phyloP scores from a whole-genome alignment of 1,284 basidiomycete species.

The Bondarzewia mesenterica region DNA sequence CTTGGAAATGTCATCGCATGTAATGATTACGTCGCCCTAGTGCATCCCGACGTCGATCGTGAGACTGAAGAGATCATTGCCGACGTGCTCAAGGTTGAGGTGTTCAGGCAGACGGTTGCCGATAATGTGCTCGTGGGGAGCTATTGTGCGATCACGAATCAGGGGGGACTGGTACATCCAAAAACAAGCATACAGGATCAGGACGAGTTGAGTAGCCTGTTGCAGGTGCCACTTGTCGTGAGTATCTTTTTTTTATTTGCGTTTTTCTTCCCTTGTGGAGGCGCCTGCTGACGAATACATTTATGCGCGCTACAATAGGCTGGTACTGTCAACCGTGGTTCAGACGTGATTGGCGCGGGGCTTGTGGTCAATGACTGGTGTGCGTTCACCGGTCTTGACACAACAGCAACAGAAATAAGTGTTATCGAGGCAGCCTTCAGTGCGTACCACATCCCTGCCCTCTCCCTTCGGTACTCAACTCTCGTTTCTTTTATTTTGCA shows the following conservation, averaged over 20 bases:
- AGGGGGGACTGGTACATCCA: conserved; percentile 96
- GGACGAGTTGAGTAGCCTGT: conserved; percentile 90
- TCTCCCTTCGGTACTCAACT: conserved; percentile 4
- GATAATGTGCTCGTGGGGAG: conserved; percentile 95
- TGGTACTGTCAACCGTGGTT: conserved; percentile 97
- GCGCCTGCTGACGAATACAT: conserved; percentile 6
- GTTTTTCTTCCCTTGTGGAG: conserved; percentile 22
- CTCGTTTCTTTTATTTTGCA: conserved; percentile 23
- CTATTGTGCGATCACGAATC: conserved; percentile 92
- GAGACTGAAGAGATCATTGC: conserved; percentile 99
- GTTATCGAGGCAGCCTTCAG: conserved; percentile 98
- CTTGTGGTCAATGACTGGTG: conserved; percentile 99
- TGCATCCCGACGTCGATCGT: conserved; percentile 95
- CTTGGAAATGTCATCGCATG: conserved; percentile 98
- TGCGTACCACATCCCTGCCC: conserved; percentile 43
- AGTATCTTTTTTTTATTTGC: conserved; percentile 5
- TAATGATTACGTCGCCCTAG: conserved; percentile 96
- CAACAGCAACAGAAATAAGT: conserved; percentile 96
- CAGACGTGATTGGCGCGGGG: conserved; percentile 95
- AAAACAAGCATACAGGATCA: conserved; percentile 96
- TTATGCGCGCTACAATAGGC: conserved; percentile 60
- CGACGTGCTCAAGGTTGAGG: conserved; percentile 98
- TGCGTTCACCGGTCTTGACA: conserved; percentile 94
- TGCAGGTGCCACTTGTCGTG: conserved; percentile 95
- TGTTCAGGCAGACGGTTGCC: conserved; percentile 96